Percentiles rank a stretch among this genome's conserved stretches.
These are phyloP conservation scores for Spizellomyces punctatus DNA, from an alignment of 192 early-diverging fungal species.

Conservation along the genomic window DNA sequence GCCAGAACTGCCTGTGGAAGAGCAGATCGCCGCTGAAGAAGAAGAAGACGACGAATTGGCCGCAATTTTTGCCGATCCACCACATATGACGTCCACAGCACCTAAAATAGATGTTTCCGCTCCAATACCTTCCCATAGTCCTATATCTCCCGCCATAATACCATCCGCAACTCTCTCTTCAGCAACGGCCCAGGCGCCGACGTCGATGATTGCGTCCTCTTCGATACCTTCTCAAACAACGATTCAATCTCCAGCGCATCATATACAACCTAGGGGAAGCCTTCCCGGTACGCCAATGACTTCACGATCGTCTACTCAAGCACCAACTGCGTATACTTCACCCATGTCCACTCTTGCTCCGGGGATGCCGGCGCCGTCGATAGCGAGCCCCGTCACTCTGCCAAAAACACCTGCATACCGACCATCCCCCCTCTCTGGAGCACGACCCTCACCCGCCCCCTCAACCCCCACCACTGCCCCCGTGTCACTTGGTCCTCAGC, in stretches of 20 bases:
- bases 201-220: background rate
- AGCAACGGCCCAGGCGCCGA: background rate
- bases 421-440: background rate
- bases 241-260: background rate
- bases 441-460: background rate
- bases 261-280: background rate
- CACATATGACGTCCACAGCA: constrained; percentile 6
- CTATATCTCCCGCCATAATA: background rate
- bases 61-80: constrained; percentile 23
- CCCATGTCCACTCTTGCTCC: background rate
- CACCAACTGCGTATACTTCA: background rate
- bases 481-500: background rate
- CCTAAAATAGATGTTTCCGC: no score
- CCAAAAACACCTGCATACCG: background rate
- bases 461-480: background rate
- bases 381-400: background rate
- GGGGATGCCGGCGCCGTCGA: background rate
- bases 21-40: background rate
- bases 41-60: constrained; percentile 26
- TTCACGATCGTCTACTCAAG: background rate
- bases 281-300: background rate
- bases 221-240: background rate
- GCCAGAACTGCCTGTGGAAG: constrained; percentile 6
- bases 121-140: background rate
- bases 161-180: background rate